Evolutionary conservation across 2,329 filamentous ascomycete species (phyloP).

Genomic region (Pleomassaria siparia): DNA sequence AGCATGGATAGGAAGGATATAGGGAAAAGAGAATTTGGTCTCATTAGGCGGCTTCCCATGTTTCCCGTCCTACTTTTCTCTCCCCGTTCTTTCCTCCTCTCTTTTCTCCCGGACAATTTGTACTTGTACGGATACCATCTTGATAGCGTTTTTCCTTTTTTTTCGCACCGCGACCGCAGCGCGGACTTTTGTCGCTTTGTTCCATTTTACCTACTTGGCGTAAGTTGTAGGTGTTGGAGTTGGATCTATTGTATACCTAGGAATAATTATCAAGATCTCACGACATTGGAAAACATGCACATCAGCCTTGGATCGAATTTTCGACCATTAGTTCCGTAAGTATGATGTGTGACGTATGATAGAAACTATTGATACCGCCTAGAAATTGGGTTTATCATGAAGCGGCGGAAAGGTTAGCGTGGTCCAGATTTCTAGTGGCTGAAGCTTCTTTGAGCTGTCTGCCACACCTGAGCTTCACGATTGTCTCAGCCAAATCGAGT

Average conservation of each 20-base stretch:
- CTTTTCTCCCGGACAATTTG: constrained; percentile 1
- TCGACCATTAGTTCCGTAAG: not conserved
- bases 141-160: not conserved
- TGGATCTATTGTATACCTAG: constrained; percentile 3
- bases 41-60: constrained; percentile 1
- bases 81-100: not conserved
- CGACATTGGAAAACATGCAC: not conserved
- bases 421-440: not conserved
- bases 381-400: not conserved
- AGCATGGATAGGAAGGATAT: not conserved
- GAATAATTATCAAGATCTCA: not conserved
- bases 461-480: not conserved
- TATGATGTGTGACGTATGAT: not conserved
- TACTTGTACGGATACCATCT: constrained; percentile 9
- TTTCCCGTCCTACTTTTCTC: not conserved
- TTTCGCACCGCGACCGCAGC: constrained; percentile 2
- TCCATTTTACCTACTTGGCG: constrained; percentile 3
- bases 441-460: not conserved
- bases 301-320: not conserved
- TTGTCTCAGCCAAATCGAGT: not conserved
- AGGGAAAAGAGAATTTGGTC: constrained; percentile 1
- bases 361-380: not conserved
- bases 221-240: not conserved
- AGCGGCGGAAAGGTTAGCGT: not conserved
- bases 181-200: constrained; percentile 4